A percentile compares a stretch with the other conserved stretches of the same genome.
Conservation (phyloP, 495 filamentous ascomycete species). For the Neurospora sublineolata region DNA sequence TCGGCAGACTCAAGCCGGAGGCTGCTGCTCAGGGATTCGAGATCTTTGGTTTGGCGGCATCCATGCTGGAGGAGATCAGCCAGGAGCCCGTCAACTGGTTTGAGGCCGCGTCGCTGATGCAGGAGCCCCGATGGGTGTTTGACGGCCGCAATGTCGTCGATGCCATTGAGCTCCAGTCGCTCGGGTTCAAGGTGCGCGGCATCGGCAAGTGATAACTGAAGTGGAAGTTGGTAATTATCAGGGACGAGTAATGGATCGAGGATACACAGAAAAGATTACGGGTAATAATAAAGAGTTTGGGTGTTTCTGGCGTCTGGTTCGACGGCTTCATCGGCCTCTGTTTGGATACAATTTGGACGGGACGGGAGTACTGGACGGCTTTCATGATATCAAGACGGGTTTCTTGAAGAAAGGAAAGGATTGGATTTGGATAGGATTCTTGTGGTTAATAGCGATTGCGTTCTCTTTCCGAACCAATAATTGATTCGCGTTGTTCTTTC, state of each 20-base stretch:
- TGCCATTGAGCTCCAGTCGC: slow-evolving; percentile 12
- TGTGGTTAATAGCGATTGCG: neutral
- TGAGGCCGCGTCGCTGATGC: slow-evolving; percentile 42
- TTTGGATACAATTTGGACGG: neutral
- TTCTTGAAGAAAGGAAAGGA: neutral
- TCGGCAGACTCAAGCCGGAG: slow-evolving; percentile 11
- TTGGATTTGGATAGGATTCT: neutral
- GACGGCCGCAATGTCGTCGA: slow-evolving; percentile 44
- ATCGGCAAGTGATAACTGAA: slow-evolving; percentile 14
- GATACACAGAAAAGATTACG: neutral
- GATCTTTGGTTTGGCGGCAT: slow-evolving; percentile 42
- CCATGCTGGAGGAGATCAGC: slow-evolving; percentile 40
- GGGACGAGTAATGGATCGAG: neutral
- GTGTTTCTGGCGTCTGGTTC: neutral
- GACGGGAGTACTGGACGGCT: neutral
- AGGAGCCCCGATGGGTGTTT: slow-evolving; percentile 57
- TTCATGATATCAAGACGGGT: neutral
- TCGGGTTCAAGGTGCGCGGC: slow-evolving; percentile 18
- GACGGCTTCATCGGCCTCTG: neutral
- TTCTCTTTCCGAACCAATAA: neutral
- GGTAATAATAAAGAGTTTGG: neutral
- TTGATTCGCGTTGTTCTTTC: neutral
- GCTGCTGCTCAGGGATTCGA: slow-evolving; percentile 26
- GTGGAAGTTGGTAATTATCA: neutral
- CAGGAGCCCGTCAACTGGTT: slow-evolving; percentile 41